Evolutionary conservation across 768 basidiomycete genomes (phyloP).

Genomic region (Cyclocybe aegerita): DNA sequence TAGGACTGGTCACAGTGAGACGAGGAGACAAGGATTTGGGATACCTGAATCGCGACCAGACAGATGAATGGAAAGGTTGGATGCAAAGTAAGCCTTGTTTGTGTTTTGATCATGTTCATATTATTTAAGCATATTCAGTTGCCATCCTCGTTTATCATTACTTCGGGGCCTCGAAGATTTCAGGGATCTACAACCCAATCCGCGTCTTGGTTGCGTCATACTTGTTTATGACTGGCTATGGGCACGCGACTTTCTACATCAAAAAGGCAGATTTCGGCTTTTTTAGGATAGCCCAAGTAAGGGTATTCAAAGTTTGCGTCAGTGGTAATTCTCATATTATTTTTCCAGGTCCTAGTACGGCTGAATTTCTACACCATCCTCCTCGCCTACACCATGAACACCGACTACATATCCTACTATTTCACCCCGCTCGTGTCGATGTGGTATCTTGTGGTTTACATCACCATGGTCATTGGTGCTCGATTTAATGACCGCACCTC

Average conservation of each 20-base stretch:
- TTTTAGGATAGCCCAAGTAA: conserved; percentile 69
- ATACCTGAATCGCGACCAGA: conserved; percentile 89
- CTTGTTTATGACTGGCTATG: conserved; percentile 93
- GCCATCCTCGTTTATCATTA: conserved; percentile 93
- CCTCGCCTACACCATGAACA: conserved; percentile 89
- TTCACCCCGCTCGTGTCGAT: conserved; percentile 87
- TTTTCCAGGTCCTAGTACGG: conserved; percentile 65
- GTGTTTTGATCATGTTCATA: not conserved
- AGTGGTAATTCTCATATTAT: conserved; percentile 5
- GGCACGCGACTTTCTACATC: conserved; percentile 85
- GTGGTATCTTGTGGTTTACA: conserved; percentile 88
- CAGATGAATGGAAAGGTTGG: conserved; percentile 98
- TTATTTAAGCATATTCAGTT: conserved; percentile 42
- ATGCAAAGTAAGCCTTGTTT: conserved; percentile 75
- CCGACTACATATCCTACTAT: conserved; percentile 89
- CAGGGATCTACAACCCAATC: conserved; percentile 92
- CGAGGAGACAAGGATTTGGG: conserved; percentile 81
- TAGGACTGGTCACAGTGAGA: conserved; percentile 66
- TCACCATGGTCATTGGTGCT: conserved; percentile 70
- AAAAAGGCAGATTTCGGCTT: conserved; percentile 89
- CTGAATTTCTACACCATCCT: conserved; percentile 82
- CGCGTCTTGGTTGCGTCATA: conserved; percentile 87
- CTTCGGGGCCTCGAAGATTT: conserved; percentile 83
- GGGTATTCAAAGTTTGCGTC: not conserved
- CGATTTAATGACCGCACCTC: conserved; percentile 67